Conservation (phyloP, 495 filamentous ascomycete genomes). For the Tuber umbilicatum region DNA sequence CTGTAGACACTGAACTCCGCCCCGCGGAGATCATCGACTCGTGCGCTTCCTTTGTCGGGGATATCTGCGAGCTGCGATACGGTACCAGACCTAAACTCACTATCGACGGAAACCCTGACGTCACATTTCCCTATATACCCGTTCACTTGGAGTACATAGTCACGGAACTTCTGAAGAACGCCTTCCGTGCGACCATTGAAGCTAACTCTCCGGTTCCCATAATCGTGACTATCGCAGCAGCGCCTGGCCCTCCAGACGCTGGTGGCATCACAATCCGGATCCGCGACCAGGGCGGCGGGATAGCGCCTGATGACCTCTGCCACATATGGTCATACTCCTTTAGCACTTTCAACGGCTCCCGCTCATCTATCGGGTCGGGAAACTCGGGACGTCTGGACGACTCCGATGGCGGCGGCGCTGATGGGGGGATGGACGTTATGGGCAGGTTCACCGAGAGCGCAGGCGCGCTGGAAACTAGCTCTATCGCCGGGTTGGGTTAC, state of each 20-base stretch:
- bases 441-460: constrained; percentile 40
- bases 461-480: constrained; percentile 46
- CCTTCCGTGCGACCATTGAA: constrained; percentile 88
- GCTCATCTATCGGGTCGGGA: constrained; percentile 16
- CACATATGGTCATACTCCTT: constrained; percentile 96
- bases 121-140: constrained; percentile 81
- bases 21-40: constrained; percentile 70
- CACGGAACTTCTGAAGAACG: constrained; percentile 93
- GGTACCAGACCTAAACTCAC: constrained; percentile 75
- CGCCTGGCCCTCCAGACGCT: constrained; percentile 54
- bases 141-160: constrained; percentile 96
- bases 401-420: constrained; percentile 49
- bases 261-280: constrained; percentile 93
- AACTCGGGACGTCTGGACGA: constrained; percentile 38
- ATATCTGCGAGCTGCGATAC: constrained; percentile 94
- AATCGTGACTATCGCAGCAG: constrained; percentile 84
- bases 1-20: constrained; percentile 85
- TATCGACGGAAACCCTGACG: constrained; percentile 74
- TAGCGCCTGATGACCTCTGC: constrained; percentile 68
- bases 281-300: constrained; percentile 89
- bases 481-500: constrained; percentile 88
- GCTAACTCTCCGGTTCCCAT: constrained; percentile 68
- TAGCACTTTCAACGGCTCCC: constrained; percentile 75
- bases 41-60: constrained; percentile 82
- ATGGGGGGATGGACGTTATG: constrained; percentile 23